Base-by-base conservation (phyloP, 768 basidiomycete species). In the Boletus sp. region DNA sequence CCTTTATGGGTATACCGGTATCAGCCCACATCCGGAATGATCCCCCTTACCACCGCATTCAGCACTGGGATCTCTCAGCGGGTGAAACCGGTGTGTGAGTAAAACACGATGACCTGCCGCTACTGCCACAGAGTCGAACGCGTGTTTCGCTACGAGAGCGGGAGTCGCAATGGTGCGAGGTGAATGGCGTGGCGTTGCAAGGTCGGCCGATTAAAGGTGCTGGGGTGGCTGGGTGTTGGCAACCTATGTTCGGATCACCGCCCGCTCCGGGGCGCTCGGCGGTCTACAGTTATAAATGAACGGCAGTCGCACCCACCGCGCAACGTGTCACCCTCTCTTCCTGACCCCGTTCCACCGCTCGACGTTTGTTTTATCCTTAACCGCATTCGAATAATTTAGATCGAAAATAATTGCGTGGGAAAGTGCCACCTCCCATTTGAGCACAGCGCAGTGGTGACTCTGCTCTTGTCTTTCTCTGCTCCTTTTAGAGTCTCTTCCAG, bases 351-450 rank as follows among this genome's bases (percentile, higher is more conserved):
- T 25, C 23, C 23, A 25, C 14, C 4, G 39, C 39, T 25, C 54
- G 32, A 29, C 4, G 5, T 19, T 39, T 33, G 33, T 63, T 44
- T 53, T 50, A 42, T 33, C 21, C 17, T n/a, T 27, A 7, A 27
- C 32, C 40, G 40, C 43, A n/a, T 21, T 30, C 52, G 38, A 58
- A 65, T 55, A 80, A 56, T 17, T 53, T 38, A 33, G 9, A 35
- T 32, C 48, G 21, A 59, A 62, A 39, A 75, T 63, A 42, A 71
- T 64, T 43, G 58, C 64, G 64, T 74, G 76, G 64, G 81, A 65
- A 50, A 58, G 58, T 21, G 62, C 60, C 43, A 83, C 72, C 60
- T 82, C 73, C 23, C 75, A 72, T 59, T 55, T 67, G 64, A 63
- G 47, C 49, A 53, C n/a, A 33, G 13, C 47, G 35, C 45, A 5